Evolutionary conservation across 2,329 filamentous ascomycete genomes (phyloP).

Genomic region (Knufia petricola): DNA sequence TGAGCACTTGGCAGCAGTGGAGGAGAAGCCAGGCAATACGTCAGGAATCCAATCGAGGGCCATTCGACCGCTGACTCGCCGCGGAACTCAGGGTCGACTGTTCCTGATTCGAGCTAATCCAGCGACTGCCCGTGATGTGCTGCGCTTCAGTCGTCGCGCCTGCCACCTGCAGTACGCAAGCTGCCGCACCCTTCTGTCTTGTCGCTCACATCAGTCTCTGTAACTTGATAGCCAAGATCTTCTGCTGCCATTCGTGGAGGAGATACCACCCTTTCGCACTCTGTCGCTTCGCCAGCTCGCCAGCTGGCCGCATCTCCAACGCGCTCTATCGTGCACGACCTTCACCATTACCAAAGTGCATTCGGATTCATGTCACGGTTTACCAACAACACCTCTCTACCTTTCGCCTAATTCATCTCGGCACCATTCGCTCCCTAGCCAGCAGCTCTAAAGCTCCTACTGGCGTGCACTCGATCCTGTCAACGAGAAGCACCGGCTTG

Average conservation of each 20-base stretch:
- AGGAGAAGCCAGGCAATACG: background rate
- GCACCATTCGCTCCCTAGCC: background rate
- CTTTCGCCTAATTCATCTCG: background rate
- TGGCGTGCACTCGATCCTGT: background rate
- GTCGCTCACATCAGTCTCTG: background rate
- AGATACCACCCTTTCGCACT: background rate
- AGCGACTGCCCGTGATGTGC: background rate
- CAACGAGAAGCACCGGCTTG: background rate
- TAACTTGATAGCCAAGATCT: background rate
- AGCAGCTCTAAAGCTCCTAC: background rate
- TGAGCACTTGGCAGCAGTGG: slow-evolving; percentile 1
- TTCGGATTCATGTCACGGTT: no score
- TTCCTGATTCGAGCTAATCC: background rate
- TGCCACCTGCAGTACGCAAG: no score
- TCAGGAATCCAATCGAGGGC: background rate
- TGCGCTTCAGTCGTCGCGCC: no score
- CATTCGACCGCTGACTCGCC: no score
- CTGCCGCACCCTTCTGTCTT: background rate
- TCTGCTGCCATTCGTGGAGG: background rate
- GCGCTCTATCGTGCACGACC: no score
- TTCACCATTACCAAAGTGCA: no score
- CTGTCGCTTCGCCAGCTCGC: no score
- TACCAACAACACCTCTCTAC: background rate
- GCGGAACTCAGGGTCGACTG: no score
- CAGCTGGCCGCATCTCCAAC: no score